Evolutionary conservation across 2,329 filamentous ascomycete genomes (phyloP), one percentile per base, ranked within the genome.

Genomic region (Zopfia rhizophila): DNA sequence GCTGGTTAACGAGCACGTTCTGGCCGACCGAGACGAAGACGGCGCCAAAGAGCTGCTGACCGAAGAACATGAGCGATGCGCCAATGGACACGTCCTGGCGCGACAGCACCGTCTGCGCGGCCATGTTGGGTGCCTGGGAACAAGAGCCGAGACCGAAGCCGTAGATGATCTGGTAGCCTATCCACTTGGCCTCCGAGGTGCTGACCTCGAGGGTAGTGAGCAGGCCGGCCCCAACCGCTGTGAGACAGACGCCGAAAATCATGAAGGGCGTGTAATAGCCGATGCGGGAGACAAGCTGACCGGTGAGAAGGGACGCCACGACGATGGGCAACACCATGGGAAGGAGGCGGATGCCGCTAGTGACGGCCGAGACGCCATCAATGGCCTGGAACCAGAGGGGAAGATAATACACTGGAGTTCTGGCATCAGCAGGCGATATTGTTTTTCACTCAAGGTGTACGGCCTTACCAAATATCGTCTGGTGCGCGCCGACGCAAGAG

Each of bases 11-110:
- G 73, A 89, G 86, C 31, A 86, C 75, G 11, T 83, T 81, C 64
- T 89, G 82, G 0, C 81, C 79, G 3, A 86, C 80, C 10, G 82
- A 79, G 33, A 88, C 78, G 57, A 83, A 82, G 18, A 88, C 66
- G 4, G 85, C 82, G 3, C 84, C 84, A 33, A 84, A 84, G 11
- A 88, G 74, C 3, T 78, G 76, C 60, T 87, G 82, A 69, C 81
- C 82, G 69, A 88, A 86, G 41, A 75, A 69, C 11, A 68, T 36
- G 14, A 72, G 55, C 3, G 69, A 60, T 5, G 65, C 68, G 27
- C 69, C 72, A 5, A 68, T 68, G 3, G 72, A 61, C 8, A 74
- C 57, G 45, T 75, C 73, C n/a, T 51, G 38, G 6, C 38, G 41
- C 0, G 65, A 54, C 0, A 75, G 58, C 0, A 63, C 65, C 1